phyloP scores from a whole-genome alignment of 306 rosid genomes.

The Casuarina cunninghamiana region DNA sequence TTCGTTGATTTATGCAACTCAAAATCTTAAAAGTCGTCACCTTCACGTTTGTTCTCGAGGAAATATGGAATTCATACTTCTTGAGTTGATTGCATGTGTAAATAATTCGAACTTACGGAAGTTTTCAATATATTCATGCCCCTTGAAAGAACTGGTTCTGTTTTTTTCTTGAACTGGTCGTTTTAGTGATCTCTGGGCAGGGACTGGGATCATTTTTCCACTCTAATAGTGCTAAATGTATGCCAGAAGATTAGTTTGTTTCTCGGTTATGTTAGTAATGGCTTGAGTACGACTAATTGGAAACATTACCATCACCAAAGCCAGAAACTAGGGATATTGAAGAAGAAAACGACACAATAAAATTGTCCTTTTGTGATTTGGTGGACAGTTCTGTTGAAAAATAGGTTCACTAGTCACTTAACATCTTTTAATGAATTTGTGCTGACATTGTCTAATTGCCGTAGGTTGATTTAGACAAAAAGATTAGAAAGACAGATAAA shows the following conservation, averaged over 20 bases:
- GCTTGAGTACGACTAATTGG: background rate
- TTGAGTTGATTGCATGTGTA: background rate
- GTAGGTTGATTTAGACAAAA: background rate
- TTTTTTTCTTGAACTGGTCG: background rate
- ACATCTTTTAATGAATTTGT: background rate
- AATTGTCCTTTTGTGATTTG: background rate
- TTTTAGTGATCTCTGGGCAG: background rate
- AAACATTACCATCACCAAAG: slow-evolving; percentile 1
- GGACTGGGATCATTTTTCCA: background rate
- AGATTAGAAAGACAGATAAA: background rate
- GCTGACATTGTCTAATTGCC: background rate
- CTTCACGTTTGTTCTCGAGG: background rate
- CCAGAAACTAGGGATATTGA: background rate
- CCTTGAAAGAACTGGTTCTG: background rate
- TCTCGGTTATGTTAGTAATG: background rate
- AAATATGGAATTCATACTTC: background rate
- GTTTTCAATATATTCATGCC: background rate
- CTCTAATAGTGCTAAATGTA: background rate
- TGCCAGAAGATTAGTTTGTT: background rate
- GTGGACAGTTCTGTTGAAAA: background rate
- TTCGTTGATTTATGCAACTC: background rate
- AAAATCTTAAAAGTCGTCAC: background rate
- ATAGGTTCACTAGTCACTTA: background rate
- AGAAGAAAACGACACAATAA: background rate
- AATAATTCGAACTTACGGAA: background rate